Percentiles rank a stretch among this genome's conserved stretches.
These are phyloP conservation scores for Lichtheimia ornata DNA, from an alignment of 371 early-diverging fungal species.

Conservation along the genomic window DNA sequence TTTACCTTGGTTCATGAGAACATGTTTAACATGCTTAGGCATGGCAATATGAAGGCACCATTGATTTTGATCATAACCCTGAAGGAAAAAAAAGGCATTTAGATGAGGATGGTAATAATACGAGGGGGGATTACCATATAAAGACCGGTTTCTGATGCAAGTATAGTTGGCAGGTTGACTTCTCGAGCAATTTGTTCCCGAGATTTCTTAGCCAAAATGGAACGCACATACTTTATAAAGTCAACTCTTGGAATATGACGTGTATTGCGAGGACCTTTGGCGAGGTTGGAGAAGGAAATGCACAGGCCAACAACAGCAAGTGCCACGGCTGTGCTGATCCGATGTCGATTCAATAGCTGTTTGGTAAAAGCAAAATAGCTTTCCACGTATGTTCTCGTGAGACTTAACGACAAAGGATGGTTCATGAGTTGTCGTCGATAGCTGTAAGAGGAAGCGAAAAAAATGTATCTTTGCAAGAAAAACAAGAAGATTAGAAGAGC, in stretches of 20 bases:
- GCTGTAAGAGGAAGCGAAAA: no score
- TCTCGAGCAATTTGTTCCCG: constrained; percentile 8
- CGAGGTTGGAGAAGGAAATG: not conserved
- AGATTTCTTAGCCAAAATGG: not conserved
- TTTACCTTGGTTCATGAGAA: no score
- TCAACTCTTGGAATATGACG: constrained; percentile 12
- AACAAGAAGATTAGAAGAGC: no score
- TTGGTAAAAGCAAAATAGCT: no score
- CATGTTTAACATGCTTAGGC: no score
- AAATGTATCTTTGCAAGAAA: no score
- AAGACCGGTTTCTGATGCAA: not conserved
- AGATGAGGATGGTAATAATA: no score
- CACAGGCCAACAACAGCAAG: not conserved
- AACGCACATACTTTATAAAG: not conserved
- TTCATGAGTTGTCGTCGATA: not conserved
- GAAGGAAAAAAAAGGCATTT: no score
- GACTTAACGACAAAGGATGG: not conserved
- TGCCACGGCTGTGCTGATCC: constrained; percentile 4
- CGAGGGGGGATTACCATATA: not conserved
- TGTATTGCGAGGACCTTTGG: constrained; percentile 1
- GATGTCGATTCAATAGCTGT: not conserved
- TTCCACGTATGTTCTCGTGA: not conserved
- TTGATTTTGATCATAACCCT: no score
- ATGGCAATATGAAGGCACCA: no score
- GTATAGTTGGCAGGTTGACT: constrained; percentile 9